These are phyloP conservation scores for Nicotiana paniculata DNA, from an alignment of 257 asterid species.

Conservation along the genomic window DNA sequence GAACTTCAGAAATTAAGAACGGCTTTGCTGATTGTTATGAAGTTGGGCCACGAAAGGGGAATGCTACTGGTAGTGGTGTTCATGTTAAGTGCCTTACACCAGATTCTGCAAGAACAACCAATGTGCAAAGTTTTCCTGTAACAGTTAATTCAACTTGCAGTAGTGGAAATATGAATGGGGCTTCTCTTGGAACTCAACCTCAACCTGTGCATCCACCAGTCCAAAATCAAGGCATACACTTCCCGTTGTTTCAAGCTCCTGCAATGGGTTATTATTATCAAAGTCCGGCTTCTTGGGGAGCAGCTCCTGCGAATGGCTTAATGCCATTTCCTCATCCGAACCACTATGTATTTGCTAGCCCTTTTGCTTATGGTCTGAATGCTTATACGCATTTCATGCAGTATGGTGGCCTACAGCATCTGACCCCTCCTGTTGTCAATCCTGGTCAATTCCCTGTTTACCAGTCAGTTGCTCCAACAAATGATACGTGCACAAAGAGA, in stretches of 20 bases:
- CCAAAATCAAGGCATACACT: conserved; percentile 52
- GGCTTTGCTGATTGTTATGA: conserved; percentile 25
- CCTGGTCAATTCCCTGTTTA: conserved; percentile 49
- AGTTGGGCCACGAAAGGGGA: conserved; percentile 18
- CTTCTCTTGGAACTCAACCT: conserved; percentile 35
- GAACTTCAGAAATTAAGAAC: conserved; percentile 34
- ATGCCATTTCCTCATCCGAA: conserved; percentile 59
- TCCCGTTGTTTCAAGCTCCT: conserved; percentile 66
- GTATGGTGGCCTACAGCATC: conserved; percentile 52
- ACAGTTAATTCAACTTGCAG: conserved; percentile 25
- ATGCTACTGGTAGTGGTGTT: conserved; percentile 20
- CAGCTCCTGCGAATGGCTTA: conserved; percentile 59
- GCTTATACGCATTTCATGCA: conserved; percentile 57
- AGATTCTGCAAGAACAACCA: conserved; percentile 25
- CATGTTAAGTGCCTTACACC: conserved; percentile 23
- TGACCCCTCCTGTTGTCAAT: conserved; percentile 44
- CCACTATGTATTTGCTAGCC: conserved; percentile 54
- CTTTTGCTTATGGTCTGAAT: conserved; percentile 56
- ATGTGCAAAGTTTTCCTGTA: conserved; percentile 20
- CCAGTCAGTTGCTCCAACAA: conserved; percentile 56
- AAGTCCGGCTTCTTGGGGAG: conserved; percentile 59
- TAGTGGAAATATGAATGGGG: conserved; percentile 34
- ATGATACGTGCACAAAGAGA: conserved; percentile 31
- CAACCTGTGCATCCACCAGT: conserved; percentile 50
- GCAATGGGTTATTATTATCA: conserved; percentile 69